A percentile compares a stretch with the other conserved stretches of the same genome.
phyloP scores from a whole-genome alignment of 148 eudicot genomes.

The Fagopyrum esculentum region DNA sequence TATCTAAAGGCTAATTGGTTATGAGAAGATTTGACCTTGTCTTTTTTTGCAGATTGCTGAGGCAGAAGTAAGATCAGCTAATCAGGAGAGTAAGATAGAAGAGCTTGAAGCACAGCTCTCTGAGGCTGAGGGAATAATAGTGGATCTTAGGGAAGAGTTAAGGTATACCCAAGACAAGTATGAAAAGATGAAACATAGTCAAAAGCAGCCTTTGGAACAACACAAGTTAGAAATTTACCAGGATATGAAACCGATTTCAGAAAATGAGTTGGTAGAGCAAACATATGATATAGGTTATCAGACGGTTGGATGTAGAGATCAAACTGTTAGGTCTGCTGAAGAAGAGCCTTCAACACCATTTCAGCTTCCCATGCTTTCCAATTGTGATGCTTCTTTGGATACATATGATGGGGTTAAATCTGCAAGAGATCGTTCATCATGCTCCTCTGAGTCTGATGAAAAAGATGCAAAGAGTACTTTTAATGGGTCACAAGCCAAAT shows the following conservation, averaged over 20 bases:
- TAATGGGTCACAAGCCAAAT: neutral
- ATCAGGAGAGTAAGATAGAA: constrained; percentile 39
- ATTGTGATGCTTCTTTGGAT: neutral
- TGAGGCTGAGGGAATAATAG: constrained; percentile 55
- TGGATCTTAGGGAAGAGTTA: constrained; percentile 55
- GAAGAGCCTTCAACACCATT: neutral
- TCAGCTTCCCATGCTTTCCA: neutral
- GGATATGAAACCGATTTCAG: neutral
- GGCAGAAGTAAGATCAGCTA: constrained; percentile 30
- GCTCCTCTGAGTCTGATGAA: constrained; percentile 14
- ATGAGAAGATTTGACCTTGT: neutral
- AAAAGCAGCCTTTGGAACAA: constrained; percentile 12
- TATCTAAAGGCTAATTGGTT: neutral
- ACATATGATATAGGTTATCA: neutral
- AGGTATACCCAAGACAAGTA: constrained; percentile 27
- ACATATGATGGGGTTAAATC: constrained; percentile 6
- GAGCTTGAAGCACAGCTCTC: constrained; percentile 63
- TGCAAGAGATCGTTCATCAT: constrained; percentile 4
- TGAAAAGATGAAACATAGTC: constrained; percentile 22
- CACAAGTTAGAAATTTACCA: neutral
- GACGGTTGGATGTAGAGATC: neutral
- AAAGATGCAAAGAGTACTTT: constrained; percentile 6
- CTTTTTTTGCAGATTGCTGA: constrained; percentile 30
- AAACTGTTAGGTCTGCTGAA: neutral
- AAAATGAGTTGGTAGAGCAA: neutral